Percentiles rank a stretch among this genome's conserved stretches.
phyloP scores from a whole-genome alignment of 2,329 filamentous ascomycete species.

The Phialocephala subalpina region DNA sequence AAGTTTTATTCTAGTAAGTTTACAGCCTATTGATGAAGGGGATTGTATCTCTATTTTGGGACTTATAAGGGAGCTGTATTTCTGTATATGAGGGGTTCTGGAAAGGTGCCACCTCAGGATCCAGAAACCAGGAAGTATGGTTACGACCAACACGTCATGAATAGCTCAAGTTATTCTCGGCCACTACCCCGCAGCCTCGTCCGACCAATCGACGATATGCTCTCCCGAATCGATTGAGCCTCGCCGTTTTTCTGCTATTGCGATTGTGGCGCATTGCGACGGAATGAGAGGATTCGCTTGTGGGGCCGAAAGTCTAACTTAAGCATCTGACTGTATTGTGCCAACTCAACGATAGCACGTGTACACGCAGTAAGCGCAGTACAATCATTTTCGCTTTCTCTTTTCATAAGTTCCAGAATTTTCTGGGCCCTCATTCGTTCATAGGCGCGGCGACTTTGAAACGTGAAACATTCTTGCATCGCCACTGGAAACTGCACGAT shows the following conservation, averaged over 20 bases:
- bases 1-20: too few species aligned
- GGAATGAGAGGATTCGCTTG: slow-evolving; percentile 6
- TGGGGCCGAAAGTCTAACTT: background rate
- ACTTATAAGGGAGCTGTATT: too few species aligned
- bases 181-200: background rate
- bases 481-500: background rate
- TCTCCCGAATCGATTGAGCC: too few species aligned
- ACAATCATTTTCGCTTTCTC: background rate
- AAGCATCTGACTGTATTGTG: slow-evolving; percentile 3
- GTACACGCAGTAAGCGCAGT: background rate
- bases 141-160: too few species aligned
- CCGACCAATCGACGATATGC: too few species aligned
- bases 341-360: background rate
- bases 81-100: too few species aligned
- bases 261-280: background rate
- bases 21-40: too few species aligned
- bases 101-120: too few species aligned
- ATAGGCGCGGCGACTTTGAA: background rate
- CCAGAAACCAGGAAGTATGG: too few species aligned
- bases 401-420: background rate
- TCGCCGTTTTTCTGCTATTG: background rate
- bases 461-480: background rate
- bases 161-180: background rate
- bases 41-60: too few species aligned
- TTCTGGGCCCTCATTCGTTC: background rate